These are phyloP conservation scores for Begonia fuchsioides DNA, from an alignment of 306 rosid genomes.

Conservation along the genomic window DNA sequence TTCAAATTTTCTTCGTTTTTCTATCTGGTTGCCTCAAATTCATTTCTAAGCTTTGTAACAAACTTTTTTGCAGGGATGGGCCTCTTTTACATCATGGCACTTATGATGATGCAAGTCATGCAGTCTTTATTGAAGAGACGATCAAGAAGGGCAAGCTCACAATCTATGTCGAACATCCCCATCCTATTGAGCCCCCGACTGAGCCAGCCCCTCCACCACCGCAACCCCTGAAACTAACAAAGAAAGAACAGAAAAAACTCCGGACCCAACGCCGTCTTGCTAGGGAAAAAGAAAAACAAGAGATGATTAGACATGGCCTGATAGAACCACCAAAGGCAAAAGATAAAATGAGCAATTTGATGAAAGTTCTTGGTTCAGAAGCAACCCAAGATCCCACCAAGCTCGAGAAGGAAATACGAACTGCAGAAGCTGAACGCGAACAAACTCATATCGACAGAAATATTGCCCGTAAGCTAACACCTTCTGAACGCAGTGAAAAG, in stretches of 20 bases:
- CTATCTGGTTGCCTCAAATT: too few relatives aligned
- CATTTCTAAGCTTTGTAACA: too few relatives aligned
- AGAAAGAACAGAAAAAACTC: slow-evolving; percentile 92
- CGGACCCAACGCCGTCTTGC: slow-evolving; percentile 86
- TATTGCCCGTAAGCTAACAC: slow-evolving; percentile 94
- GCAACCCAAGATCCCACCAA: slow-evolving; percentile 98
- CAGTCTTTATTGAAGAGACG: slow-evolving; percentile 25
- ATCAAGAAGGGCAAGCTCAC: slow-evolving; percentile 58
- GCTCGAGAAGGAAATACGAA: slow-evolving; percentile 83
- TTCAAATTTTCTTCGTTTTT: too few relatives aligned
- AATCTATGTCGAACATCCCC: slow-evolving; percentile 84
- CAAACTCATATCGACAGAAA: slow-evolving; percentile 95
- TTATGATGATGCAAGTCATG: slow-evolving; percentile 38
- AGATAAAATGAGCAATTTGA: slow-evolving; percentile 87
- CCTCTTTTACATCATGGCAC: slow-evolving; percentile 49
- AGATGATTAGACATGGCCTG: slow-evolving; percentile 93
- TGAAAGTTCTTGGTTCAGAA: slow-evolving; percentile 93
- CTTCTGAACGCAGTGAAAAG: slow-evolving; percentile 95
- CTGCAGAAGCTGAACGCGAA: slow-evolving; percentile 97
- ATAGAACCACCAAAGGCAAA: slow-evolving; percentile 89
- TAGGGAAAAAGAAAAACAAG: slow-evolving; percentile 85
- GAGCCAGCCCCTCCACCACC: slow-evolving; percentile 97
- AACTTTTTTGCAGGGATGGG: slow-evolving; percentile 43
- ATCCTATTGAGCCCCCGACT: slow-evolving; percentile 88
- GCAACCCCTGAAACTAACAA: slow-evolving; percentile 86